Conservation (phyloP, 768 basidiomycete species). For the Suillus decipiens region DNA sequence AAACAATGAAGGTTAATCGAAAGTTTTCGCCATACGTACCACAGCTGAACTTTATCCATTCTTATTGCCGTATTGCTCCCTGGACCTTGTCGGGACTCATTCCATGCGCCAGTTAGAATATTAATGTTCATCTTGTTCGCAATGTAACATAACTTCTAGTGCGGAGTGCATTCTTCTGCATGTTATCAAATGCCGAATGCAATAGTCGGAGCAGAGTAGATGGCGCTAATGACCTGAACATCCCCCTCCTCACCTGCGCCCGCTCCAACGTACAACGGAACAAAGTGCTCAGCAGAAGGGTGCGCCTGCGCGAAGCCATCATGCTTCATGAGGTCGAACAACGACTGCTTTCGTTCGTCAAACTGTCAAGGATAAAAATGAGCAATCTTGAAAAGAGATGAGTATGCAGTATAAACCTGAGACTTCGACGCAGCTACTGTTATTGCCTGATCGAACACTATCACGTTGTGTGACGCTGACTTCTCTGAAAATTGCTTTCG, state of each 20-base stretch:
- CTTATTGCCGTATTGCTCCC: neutral
- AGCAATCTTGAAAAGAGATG: neutral
- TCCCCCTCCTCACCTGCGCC: slow-evolving; percentile 66
- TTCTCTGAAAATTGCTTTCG: slow-evolving; percentile 48
- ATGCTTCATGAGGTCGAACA: slow-evolving; percentile 58
- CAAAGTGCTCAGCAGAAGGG: slow-evolving; percentile 79
- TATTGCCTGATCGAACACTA: slow-evolving; percentile 61
- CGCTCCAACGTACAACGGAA: slow-evolving; percentile 76
- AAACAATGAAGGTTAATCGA: neutral
- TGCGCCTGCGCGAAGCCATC: slow-evolving; percentile 66
- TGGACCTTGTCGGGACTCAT: neutral
- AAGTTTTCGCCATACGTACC: neutral
- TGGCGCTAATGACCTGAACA: slow-evolving; percentile 48
- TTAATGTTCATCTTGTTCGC: neutral
- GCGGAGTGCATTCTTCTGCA: slow-evolving; percentile 13
- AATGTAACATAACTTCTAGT: neutral
- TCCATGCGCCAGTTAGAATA: neutral
- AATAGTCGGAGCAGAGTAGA: slow-evolving; percentile 63
- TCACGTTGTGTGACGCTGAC: slow-evolving; percentile 48
- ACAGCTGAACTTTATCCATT: neutral
- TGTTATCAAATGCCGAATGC: slow-evolving; percentile 58
- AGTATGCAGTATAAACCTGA: slow-evolving; percentile 43
- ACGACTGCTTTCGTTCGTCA: slow-evolving; percentile 51
- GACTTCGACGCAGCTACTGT: slow-evolving; percentile 50
- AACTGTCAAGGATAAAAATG: slow-evolving; percentile 34